Base-by-base conservation (phyloP, 768 basidiomycete species). In the Mycena floridula region DNA sequence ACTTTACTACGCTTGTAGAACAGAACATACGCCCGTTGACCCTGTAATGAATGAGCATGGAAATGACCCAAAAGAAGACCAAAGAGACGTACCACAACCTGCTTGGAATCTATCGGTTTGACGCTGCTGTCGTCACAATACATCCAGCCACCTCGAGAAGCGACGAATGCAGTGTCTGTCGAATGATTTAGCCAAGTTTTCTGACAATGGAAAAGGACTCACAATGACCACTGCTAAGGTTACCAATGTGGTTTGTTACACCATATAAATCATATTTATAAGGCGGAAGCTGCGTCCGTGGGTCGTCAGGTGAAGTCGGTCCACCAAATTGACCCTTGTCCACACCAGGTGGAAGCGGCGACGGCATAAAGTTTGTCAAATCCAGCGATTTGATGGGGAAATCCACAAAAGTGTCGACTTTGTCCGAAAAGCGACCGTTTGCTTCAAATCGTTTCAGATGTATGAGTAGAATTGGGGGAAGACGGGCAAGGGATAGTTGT, bases 161-260 rank as follows among this genome's bases (percentile, higher is more conserved):
- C 79, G 42, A 99, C 81, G 56, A 82, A 93, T 16, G 96, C 92
- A 37, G 95, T 98, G 61, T 98, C 95, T 96, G 54, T 4, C 23
- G 28, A 41, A 42, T 36, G 18, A 20, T 41, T 41, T 44, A 50
- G 43, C 42, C 40, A 32, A 40, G 37, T 38, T 21, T 42, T 41
- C 24, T 37, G 21, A 8, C 22, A 22, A 30, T 21, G 24, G 25
- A 36, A 42, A 44, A 7, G 32, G 42, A 73, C 92, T 65, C 54
- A 96, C 96, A 99, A 64, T 99, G 96, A 0, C 96, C 96, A 58
- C 89, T 90, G 56, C 84, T 91, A 44, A 99, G 66, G 58, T 82
- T 95, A 8, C 96, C 96, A 61, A 82, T 90, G 65, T 99, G 96
- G 61, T 98, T 97, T 46, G 90, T 95, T 32, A 98, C 93, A 8